These are phyloP conservation scores for Taiozyma sp. DNA, from an alignment of 1,139 yeast species.

Conservation along the genomic window DNA sequence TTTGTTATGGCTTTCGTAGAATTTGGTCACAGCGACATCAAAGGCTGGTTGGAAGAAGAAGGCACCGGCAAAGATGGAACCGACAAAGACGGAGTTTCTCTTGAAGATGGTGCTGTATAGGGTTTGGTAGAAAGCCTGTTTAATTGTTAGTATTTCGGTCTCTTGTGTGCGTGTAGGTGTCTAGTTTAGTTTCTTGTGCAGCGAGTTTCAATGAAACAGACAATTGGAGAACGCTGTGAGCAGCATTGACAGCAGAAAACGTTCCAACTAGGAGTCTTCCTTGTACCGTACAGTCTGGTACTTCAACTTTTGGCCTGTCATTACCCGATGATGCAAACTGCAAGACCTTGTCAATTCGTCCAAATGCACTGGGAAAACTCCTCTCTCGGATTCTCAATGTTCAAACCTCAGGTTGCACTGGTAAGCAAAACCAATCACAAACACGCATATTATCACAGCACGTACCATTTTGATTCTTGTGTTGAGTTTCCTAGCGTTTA, in stretches of 20 bases:
- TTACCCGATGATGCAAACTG: background rate
- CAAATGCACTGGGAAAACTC: background rate
- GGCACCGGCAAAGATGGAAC: constrained; percentile 80
- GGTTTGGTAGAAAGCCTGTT: constrained; percentile 41
- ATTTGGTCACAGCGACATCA: constrained; percentile 70
- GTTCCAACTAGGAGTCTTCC: too few relatives aligned
- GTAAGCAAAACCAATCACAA: background rate
- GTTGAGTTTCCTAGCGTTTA: background rate
- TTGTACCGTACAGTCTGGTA: too few relatives aligned
- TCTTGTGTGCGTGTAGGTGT: background rate
- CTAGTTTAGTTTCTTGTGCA: background rate
- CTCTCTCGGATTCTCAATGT: background rate
- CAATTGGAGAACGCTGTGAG: background rate
- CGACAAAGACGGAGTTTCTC: constrained; percentile 91
- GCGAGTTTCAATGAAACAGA: background rate
- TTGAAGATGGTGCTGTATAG: constrained; percentile 73
- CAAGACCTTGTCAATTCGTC: background rate
- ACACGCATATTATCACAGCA: background rate
- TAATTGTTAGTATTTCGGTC: constrained; percentile 4
- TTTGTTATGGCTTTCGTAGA: constrained; percentile 86
- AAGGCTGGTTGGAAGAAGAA: constrained; percentile 87
- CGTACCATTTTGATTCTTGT: constrained; percentile 10
- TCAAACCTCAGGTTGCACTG: background rate
- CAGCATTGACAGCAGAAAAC: too few relatives aligned
- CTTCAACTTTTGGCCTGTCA: background rate